Base-by-base conservation (phyloP, 1,284 basidiomycete genomes). In the Boletus mariae region DNA sequence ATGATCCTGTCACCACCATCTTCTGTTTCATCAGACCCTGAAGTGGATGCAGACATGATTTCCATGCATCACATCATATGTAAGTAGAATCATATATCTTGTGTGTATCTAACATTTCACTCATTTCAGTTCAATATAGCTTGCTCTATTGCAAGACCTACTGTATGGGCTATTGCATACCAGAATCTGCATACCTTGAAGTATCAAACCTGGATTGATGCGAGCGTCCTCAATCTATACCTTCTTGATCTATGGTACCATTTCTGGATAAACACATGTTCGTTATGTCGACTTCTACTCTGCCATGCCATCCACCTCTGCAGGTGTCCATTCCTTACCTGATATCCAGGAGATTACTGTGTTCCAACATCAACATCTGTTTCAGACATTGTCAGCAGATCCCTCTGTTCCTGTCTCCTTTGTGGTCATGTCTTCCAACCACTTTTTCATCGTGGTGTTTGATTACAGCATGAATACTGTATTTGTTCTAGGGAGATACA, bases 121-220 rank as follows among this genome's bases (percentile, higher is more conserved):
- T 20, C 20, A 20, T 20, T 20, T 20, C 20, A 20, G 20, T 20
- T 20, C 20, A 20, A 20, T 20, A 20, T 51, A 45, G 45, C 49
- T 37, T 53, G 47, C 20, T 34, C 15, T 4, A 49, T 53, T 29
- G 43, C 47, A 23, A 35, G 47, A 23, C 47, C 43, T 0, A 38
- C 43, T 15, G 28, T 45, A 11, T 53, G 44, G 43, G 47, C 23
- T 4, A n/a, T 41, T 5, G 32, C 47, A 29, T 53, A 53, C 34
- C 25, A 53, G 2, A 53, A 49, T 5, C 10, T 49, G 1, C 6
- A 10, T 3, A 53, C 38, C 0, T 17, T 49, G 4, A 49, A 32
- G 26, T 20, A 49, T 46, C 15, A 45, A 3, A 45, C 28, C 0
- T 53, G 47, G 52, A 41, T 53, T 3, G 44, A 53, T 42, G 52